phyloP scores from a whole-genome alignment of 1,284 basidiomycete species.

The Gomphus bonarii region DNA sequence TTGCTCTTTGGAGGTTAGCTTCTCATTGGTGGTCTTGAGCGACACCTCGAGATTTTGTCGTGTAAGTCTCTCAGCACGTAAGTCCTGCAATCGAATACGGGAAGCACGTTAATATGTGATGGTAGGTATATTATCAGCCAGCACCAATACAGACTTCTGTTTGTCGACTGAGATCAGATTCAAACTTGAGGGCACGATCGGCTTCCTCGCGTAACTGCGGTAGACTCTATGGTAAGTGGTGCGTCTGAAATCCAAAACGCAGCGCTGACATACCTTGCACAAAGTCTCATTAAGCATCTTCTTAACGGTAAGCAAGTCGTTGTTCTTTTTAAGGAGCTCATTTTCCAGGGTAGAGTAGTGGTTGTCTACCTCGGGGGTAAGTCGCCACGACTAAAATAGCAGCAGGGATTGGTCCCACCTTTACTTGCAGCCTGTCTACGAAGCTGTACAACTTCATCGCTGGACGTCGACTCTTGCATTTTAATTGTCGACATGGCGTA shows the following conservation, averaged over 20 bases:
- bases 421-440: constrained; percentile 7
- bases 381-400: not conserved
- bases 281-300: constrained; percentile 43
- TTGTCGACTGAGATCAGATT: constrained; percentile 36
- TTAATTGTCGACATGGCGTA: constrained; percentile 5
- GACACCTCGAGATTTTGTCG: constrained; percentile 45
- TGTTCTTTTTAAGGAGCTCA: constrained; percentile 42
- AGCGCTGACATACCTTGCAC: constrained; percentile 38
- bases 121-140: not conserved
- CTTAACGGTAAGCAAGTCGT: constrained; percentile 44
- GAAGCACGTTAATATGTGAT: not conserved
- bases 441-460: constrained; percentile 2
- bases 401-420: not conserved
- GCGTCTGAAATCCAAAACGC: constrained; percentile 5
- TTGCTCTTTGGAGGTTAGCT: constrained; percentile 38
- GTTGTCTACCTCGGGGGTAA: constrained; percentile 10
- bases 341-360: constrained; percentile 46
- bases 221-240: not conserved
- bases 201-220: constrained; percentile 50
- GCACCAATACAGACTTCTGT: constrained; percentile 22
- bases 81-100: constrained; percentile 21
- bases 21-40: constrained; percentile 36
- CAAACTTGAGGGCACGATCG: constrained; percentile 43
- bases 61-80: constrained; percentile 43
- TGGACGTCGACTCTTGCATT: constrained; percentile 4